Evolutionary conservation across 345 rosid species (phyloP).

Genomic region (Sonneratia caseolaris): DNA sequence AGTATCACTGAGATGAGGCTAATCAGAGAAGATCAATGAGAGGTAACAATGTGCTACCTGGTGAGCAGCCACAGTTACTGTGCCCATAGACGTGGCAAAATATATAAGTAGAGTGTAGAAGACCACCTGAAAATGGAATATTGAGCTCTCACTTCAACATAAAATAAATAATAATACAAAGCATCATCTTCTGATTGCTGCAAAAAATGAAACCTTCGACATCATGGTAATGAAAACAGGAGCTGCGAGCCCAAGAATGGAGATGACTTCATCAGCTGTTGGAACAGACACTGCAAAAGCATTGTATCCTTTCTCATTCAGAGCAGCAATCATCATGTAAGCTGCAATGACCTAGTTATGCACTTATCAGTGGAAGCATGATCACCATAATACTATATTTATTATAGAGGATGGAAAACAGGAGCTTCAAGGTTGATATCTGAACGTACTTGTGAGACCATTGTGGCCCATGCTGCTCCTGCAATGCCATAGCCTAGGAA

Average conservation of each 20-base stretch:
- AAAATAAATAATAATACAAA: background rate
- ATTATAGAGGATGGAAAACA: background rate
- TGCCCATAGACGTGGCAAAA: conserved; percentile 37
- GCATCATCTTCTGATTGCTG: background rate
- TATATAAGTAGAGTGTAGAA: conserved; percentile 31
- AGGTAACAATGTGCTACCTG: conserved; percentile 23
- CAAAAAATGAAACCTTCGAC: conserved; percentile 40
- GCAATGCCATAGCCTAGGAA: conserved; percentile 74
- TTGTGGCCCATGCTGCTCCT: conserved; percentile 97
- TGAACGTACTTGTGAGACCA: conserved; percentile 73
- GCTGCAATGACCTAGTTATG: conserved; percentile 56
- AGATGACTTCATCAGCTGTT: conserved; percentile 40
- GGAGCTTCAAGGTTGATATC: background rate
- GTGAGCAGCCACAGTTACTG: conserved; percentile 36
- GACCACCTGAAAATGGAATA: conserved; percentile 23
- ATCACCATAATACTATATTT: background rate
- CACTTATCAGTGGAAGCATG: conserved; percentile 8
- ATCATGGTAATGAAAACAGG: conserved; percentile 71
- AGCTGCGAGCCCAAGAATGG: conserved; percentile 57
- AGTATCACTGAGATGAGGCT: background rate
- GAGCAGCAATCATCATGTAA: conserved; percentile 69
- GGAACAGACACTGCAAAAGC: conserved; percentile 56
- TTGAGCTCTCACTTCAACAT: background rate
- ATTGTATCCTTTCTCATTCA: conserved; percentile 64
- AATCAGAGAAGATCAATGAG: background rate